A percentile compares a stretch with the other conserved stretches of the same genome.
These are phyloP conservation scores for Circinella minor DNA, from an alignment of 371 early-diverging fungal species.

Conservation along the genomic window DNA sequence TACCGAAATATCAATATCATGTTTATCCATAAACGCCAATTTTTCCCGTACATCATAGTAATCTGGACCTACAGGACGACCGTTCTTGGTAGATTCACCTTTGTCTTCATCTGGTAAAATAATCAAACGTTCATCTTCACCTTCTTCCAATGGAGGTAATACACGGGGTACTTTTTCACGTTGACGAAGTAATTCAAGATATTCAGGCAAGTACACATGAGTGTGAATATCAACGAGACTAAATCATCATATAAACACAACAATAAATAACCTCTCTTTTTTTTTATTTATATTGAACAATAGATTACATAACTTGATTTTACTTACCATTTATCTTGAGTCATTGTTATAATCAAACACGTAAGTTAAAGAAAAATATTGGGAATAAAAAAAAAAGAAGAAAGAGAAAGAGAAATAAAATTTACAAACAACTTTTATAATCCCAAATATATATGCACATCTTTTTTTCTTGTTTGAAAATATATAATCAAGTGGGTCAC, in stretches of 20 bases:
- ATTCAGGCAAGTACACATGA: slow-evolving; percentile 26
- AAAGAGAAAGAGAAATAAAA: neutral
- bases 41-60: slow-evolving; percentile 27
- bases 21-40: slow-evolving; percentile 27
- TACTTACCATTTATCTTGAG: slow-evolving; percentile 6
- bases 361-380: neutral
- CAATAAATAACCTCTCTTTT: too few relatives aligned
- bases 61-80: slow-evolving; percentile 25
- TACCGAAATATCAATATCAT: slow-evolving; percentile 26
- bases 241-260: too few relatives aligned
- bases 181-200: slow-evolving; percentile 25
- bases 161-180: slow-evolving; percentile 20
- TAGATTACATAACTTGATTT: too few relatives aligned
- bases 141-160: slow-evolving; percentile 22
- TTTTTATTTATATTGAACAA: too few relatives aligned
- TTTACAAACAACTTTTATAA: too few relatives aligned
- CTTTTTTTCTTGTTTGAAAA: too few relatives aligned
- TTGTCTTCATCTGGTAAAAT: slow-evolving; percentile 27
- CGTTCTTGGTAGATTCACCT: slow-evolving; percentile 22
- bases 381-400: neutral
- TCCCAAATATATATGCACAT: too few relatives aligned
- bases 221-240: slow-evolving; percentile 28
- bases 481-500: too few relatives aligned
- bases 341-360: neutral
- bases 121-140: slow-evolving; percentile 26